These are phyloP conservation scores for Misopates orontium DNA, from an alignment of 257 asterid species.

Conservation along the genomic window DNA sequence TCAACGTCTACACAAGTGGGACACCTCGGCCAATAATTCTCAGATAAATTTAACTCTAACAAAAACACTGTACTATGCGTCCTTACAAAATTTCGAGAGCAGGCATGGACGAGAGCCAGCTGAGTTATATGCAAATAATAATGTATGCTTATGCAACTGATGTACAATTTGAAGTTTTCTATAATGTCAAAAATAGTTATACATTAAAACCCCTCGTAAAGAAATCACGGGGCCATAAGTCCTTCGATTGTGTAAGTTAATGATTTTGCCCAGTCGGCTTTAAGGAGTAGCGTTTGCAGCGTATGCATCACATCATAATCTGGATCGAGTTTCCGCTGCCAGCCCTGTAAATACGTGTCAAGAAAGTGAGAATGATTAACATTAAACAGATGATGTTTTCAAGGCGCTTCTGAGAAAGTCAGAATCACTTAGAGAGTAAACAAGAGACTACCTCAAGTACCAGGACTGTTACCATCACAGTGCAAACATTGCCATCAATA, in stretches of 20 bases:
- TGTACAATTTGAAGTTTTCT: constrained; percentile 27
- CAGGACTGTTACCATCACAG: constrained; percentile 91
- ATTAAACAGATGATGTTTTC: neutral
- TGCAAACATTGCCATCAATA: constrained; percentile 95
- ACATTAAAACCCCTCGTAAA: constrained; percentile 8
- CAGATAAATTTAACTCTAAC: constrained; percentile 15
- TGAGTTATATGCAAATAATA: constrained; percentile 31
- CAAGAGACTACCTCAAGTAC: constrained; percentile 77
- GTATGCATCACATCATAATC: constrained; percentile 78
- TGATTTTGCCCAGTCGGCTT: constrained; percentile 83
- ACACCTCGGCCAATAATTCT: constrained; percentile 12
- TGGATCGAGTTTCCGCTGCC: constrained; percentile 85
- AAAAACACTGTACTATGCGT: constrained; percentile 15
- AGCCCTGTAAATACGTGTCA: constrained; percentile 44
- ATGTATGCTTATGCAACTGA: constrained; percentile 8
- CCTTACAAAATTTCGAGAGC: constrained; percentile 41
- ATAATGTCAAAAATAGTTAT: constrained; percentile 26
- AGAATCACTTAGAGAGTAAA: neutral
- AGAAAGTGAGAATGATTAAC: neutral
- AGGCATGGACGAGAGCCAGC: constrained; percentile 25
- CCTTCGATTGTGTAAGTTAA: constrained; percentile 56
- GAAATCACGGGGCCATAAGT: constrained; percentile 71
- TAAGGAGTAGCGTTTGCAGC: constrained; percentile 63
- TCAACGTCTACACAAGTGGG: constrained; percentile 8
- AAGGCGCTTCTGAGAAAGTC: neutral